Base-by-base conservation (phyloP, 2,329 filamentous ascomycete species). In the Monosporascus ibericus region DNA sequence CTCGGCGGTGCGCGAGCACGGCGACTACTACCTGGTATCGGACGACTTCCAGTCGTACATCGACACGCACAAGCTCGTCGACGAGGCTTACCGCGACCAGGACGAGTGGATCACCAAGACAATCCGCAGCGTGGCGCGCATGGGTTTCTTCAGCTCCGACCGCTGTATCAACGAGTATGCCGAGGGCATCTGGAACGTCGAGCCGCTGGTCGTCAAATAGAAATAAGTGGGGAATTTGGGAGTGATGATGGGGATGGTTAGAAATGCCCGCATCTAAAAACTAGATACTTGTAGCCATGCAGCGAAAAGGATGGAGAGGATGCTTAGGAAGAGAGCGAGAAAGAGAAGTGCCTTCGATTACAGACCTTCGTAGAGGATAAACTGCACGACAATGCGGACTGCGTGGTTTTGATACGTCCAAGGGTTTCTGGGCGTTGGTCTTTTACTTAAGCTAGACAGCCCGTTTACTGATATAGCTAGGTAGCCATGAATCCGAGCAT, bases 111-210 rank as follows among this genome's bases (percentile, higher is more conserved):
- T 95, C 53, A 87, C 84, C 57, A 96, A 96, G 81, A 87, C 82
- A 58, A 97, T 99, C 66, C 85, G 82, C 42, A 88, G 88, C 54
- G 94, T 99, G 18, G 81, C 90, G 6, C 80, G 92, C 40, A 99
- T 99, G 94, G 94, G 92, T 38, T 97, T 97, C 82, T 97, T 97
- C 77, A 92, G 85, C 61, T 92, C 88, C 58, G 92, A 97, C 70
- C 82, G 92, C 39, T 96, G 92, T 73, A 96, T 97, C 70, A 90
- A 92, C 64, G 92, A 96, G 78, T 99, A 99, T 73, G 94, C 94
- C 0, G 92, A 99, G 70, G 85, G 80, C 58, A 96, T 99, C 69
- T 99, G 94, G 94, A 97, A 97, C 66, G 78, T 96, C 39, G 92
- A 97, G 76, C 92, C 92, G 27, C 70, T 94, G 51, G 71, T 72